These are phyloP conservation scores for Cubamyces sp. DNA, from an alignment of 768 basidiomycete species.

Conservation along the genomic window DNA sequence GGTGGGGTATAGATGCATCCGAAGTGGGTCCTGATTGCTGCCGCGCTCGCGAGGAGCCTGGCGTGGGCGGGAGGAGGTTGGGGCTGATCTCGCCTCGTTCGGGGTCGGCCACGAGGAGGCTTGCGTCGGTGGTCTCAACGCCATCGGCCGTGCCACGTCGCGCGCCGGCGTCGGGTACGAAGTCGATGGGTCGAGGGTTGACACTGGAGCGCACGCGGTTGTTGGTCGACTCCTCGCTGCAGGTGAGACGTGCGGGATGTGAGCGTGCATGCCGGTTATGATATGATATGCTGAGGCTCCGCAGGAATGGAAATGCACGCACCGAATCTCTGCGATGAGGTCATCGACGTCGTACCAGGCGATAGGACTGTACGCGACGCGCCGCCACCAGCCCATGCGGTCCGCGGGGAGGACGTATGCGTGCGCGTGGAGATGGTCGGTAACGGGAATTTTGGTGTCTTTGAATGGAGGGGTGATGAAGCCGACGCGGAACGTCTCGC, in stretches of 20 bases:
- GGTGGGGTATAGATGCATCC: slow-evolving; percentile 24
- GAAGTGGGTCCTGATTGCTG: slow-evolving; percentile 7
- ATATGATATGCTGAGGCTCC: not conserved
- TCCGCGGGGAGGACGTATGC: slow-evolving; percentile 71
- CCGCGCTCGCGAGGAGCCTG: slow-evolving; percentile 11
- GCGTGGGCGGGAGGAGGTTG: slow-evolving; percentile 24
- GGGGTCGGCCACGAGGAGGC: slow-evolving; percentile 47
- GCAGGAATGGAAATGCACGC: slow-evolving; percentile 28
- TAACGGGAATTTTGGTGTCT: slow-evolving; percentile 78
- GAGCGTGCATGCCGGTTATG: not conserved
- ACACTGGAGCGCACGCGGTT: slow-evolving; percentile 81
- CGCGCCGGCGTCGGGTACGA: slow-evolving; percentile 72
- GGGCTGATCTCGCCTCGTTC: slow-evolving; percentile 38
- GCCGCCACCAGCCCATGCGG: slow-evolving; percentile 73
- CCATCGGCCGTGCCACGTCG: slow-evolving; percentile 68
- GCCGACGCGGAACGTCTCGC: slow-evolving; percentile 58
- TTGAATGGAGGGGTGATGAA: slow-evolving; percentile 81
- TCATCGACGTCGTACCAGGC: slow-evolving; percentile 82
- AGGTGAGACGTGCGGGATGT: slow-evolving; percentile 1
- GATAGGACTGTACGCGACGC: slow-evolving; percentile 64
- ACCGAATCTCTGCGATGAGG: slow-evolving; percentile 83
- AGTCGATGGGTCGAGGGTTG: slow-evolving; percentile 59
- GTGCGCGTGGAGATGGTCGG: slow-evolving; percentile 79
- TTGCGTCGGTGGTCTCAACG: slow-evolving; percentile 58
- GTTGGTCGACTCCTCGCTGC: slow-evolving; percentile 80